These are phyloP conservation scores for Elsinoe arachidis DNA, from an alignment of 2,329 filamentous ascomycete genomes.

Conservation along the genomic window DNA sequence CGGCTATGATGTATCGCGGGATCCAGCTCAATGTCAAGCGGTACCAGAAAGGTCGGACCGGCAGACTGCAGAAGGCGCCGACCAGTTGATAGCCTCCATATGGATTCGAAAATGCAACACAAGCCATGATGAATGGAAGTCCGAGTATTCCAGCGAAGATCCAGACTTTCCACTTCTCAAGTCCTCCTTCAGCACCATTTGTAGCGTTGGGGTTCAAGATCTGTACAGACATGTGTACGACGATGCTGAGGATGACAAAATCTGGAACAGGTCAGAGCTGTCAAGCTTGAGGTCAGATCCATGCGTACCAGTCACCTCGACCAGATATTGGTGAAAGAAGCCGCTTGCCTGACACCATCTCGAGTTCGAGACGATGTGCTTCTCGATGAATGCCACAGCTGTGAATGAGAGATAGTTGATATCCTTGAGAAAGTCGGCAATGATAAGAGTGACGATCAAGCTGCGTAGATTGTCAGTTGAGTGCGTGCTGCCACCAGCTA, in stretches of 20 bases:
- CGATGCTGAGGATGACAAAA: slow-evolving; percentile 59
- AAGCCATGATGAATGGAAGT: slow-evolving; percentile 50
- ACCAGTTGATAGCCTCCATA: slow-evolving; percentile 47
- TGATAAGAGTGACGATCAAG: slow-evolving; percentile 62
- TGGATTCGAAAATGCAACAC: slow-evolving; percentile 51
- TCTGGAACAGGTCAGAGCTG: slow-evolving; percentile 34
- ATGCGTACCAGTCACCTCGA: slow-evolving; percentile 52
- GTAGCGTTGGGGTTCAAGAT: slow-evolving; percentile 47
- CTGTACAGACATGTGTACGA: slow-evolving; percentile 60
- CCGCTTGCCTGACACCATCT: slow-evolving; percentile 59
- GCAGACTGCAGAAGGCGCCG: slow-evolving; percentile 59
- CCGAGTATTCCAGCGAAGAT: slow-evolving; percentile 49
- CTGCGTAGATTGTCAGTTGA: slow-evolving; percentile 32
- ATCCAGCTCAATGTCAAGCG: slow-evolving; percentile 57
- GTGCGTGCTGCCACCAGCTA: no score
- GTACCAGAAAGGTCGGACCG: slow-evolving; percentile 55
- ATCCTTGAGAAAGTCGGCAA: slow-evolving; percentile 59
- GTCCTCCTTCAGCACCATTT: slow-evolving; percentile 43
- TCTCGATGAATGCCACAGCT: slow-evolving; percentile 45
- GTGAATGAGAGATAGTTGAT: slow-evolving; percentile 58
- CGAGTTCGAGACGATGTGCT: slow-evolving; percentile 43
- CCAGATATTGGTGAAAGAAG: slow-evolving; percentile 57
- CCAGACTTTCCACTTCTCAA: slow-evolving; percentile 54
- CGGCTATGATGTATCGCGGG: slow-evolving; percentile 57
- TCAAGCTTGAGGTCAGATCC: neutral